Conservation (phyloP, 768 basidiomycete species). For the Boletus edulis region DNA sequence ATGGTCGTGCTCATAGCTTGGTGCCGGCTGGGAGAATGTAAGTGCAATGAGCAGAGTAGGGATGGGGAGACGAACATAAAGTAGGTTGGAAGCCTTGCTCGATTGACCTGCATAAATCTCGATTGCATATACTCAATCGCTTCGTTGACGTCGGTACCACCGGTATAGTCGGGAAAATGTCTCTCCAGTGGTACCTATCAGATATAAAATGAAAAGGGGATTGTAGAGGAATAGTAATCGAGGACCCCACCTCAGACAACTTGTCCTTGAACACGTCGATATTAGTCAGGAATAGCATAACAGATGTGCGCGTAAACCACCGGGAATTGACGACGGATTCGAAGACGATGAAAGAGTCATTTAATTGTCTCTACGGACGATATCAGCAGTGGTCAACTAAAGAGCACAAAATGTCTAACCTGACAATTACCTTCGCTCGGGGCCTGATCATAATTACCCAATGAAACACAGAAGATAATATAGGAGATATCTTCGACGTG, state of each 20-base stretch:
- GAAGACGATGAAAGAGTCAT: background rate
- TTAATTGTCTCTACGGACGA: background rate
- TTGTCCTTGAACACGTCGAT: background rate
- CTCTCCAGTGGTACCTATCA: background rate
- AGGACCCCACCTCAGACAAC: background rate
- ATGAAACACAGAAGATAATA: background rate
- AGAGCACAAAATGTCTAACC: background rate
- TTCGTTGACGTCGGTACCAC: background rate
- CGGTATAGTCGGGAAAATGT: background rate
- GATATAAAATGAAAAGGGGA: background rate
- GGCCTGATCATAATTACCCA: background rate
- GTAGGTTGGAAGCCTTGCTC: background rate
- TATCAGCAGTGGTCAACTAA: background rate
- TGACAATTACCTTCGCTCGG: background rate
- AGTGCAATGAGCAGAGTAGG: background rate
- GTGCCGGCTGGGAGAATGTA: background rate
- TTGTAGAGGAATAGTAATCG: background rate
- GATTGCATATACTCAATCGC: background rate
- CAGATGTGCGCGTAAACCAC: background rate
- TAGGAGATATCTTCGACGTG: background rate
- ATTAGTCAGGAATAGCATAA: slow-evolving; percentile 1
- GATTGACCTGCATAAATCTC: background rate
- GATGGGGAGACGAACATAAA: background rate
- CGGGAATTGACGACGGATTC: background rate
- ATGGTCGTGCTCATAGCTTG: background rate